Evolutionary conservation across 495 filamentous ascomycete species (phyloP), one percentile per base, ranked within the genome.

Genomic region (Cenococcum geophilum): DNA sequence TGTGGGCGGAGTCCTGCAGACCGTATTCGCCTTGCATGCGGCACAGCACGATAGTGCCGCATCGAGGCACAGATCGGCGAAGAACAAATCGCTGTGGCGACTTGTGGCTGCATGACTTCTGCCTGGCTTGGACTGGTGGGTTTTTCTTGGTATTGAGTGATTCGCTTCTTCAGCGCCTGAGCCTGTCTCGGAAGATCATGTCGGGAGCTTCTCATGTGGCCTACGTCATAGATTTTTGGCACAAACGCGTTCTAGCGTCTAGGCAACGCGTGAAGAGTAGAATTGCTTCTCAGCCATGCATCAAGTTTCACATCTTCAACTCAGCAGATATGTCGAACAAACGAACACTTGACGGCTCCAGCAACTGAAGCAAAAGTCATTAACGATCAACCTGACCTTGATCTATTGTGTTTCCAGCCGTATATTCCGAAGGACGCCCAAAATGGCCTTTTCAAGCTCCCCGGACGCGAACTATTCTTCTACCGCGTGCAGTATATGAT

Each of bases 401-500:
- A 88, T 68, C 72, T 89, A 0, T 73, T 89, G 20, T 85, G 86
- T 67, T 89, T 83, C 71, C 77, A 85, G 59, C 87, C 86, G 0
- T 89, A 83, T 58, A 76, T 89, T 18, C 77, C 80, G 0, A 68
- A 75, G 9, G 57, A 72, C 6, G 74, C 81, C 14, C 73, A 79
- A 8, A 76, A 73, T 14, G 74, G 83, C 55, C 76, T 89, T 0
- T 91, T 89, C 74, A 68, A 83, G 12, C 86, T 86, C 70, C 76
- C 89, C 0, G 79, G 86, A 0, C 64, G 71, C 12, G 75, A 83
- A 48, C 69, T 90, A 10, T 84, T 84, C 48, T 91, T 89, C 72
- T 89, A 90, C 70, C 77, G 86, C 16, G 87, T 90, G 0, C 75
- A 82, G 56, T 90, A 91, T 70, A 79, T 74, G 12, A 88, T 88